Conservation (phyloP, 352 stramenopile genomes). For the Halophytophthora polymorphica region DNA sequence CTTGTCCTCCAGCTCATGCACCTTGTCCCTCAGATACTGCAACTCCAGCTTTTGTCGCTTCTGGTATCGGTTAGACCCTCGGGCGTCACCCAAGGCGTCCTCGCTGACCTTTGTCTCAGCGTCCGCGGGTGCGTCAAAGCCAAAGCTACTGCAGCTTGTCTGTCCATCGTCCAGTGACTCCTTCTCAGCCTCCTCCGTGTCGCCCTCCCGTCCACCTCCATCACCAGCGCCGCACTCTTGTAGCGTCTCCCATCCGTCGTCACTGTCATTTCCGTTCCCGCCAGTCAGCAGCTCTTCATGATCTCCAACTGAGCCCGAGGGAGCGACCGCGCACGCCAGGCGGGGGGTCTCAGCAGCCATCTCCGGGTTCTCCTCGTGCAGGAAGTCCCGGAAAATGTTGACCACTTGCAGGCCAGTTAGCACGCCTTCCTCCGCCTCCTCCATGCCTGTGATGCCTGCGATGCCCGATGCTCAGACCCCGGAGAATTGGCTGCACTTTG, state of each 20-base stretch:
- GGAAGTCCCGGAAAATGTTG: constrained; percentile 13
- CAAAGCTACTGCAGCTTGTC: constrained; percentile 6
- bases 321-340: background rate
- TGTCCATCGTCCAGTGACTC: constrained; percentile 6
- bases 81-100: background rate
- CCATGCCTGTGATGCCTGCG: background rate
- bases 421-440: background rate
- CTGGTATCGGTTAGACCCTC: constrained; percentile 20
- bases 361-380: constrained; percentile 7
- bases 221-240: background rate
- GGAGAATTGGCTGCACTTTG: too few relatives aligned
- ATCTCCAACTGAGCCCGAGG: background rate
- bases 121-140: background rate
- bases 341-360: background rate
- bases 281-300: constrained; percentile 1
- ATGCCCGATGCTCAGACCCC: too few relatives aligned
- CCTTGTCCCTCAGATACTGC: constrained; percentile 32
- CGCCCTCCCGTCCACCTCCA: constrained; percentile 3
- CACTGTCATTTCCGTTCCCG: background rate
- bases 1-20: constrained; percentile 29
- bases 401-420: constrained; percentile 9
- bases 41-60: constrained; percentile 39
- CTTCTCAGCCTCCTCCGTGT: constrained; percentile 2
- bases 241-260: constrained; percentile 4
- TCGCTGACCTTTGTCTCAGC: background rate